These are phyloP conservation scores for Flaveria trinervia DNA, from an alignment of 129 eudicot species.

Conservation along the genomic window DNA sequence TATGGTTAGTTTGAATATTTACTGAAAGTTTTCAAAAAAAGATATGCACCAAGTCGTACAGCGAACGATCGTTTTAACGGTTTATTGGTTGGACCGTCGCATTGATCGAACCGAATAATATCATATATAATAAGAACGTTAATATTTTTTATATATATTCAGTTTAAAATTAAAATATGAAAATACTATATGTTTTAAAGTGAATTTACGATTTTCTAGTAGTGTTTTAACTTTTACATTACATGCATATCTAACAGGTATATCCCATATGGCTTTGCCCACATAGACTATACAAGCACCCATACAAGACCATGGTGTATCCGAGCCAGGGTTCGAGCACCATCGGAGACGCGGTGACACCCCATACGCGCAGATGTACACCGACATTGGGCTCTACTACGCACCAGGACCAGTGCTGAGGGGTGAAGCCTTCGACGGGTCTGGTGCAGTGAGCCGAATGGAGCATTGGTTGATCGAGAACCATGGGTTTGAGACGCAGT, in stretches of 20 bases:
- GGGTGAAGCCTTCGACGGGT: slow-evolving; percentile 84
- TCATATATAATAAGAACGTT: too few relatives aligned
- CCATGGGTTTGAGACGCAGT: slow-evolving; percentile 86
- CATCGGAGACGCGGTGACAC: slow-evolving; percentile 79
- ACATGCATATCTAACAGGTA: slow-evolving; percentile 41
- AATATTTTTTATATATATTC: too few relatives aligned
- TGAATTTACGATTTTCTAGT: too few relatives aligned
- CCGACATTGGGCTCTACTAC: slow-evolving; percentile 86
- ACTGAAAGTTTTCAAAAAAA: too few relatives aligned
- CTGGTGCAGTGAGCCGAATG: slow-evolving; percentile 60
- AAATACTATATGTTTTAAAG: too few relatives aligned
- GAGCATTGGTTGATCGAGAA: slow-evolving; percentile 88
- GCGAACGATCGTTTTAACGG: too few relatives aligned
- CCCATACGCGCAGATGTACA: slow-evolving; percentile 82
- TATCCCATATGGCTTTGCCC: slow-evolving; percentile 98
- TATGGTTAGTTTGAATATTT: background rate
- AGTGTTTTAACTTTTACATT: background rate
- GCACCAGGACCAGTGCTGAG: slow-evolving; percentile 82
- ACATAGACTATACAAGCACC: slow-evolving; percentile 78
- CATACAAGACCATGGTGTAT: slow-evolving; percentile 75
- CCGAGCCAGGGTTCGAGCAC: slow-evolving; percentile 81
- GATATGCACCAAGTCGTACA: too few relatives aligned
- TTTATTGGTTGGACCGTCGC: too few relatives aligned
- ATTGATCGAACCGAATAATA: too few relatives aligned
- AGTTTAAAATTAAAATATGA: too few relatives aligned